phyloP scores from a whole-genome alignment of 2,329 filamentous ascomycete genomes.

The Cercospora brassicicola region DNA sequence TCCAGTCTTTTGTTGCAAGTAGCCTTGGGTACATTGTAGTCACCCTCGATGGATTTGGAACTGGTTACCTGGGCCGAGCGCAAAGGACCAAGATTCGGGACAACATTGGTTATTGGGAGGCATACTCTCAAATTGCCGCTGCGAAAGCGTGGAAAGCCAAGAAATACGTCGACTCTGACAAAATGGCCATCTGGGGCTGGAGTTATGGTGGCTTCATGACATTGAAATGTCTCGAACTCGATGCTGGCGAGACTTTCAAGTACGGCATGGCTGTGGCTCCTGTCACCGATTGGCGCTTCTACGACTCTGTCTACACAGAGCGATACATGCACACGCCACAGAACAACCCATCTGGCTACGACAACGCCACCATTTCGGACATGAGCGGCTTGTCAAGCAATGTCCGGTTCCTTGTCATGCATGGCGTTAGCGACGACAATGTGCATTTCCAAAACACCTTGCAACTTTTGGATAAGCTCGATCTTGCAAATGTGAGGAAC shows the following conservation, averaged over 20 bases:
- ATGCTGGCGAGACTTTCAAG: slow-evolving; percentile 84
- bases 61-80: slow-evolving; percentile 83
- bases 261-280: slow-evolving; percentile 98
- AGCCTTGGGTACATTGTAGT: slow-evolving; percentile 89
- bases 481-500: slow-evolving; percentile 79
- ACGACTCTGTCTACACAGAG: slow-evolving; percentile 90
- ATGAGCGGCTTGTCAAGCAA: slow-evolving; percentile 70
- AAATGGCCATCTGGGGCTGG: slow-evolving; percentile 97
- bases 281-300: slow-evolving; percentile 97
- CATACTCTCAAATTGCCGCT: slow-evolving; percentile 85
- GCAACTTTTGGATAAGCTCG: slow-evolving; percentile 79
- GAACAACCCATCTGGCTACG: slow-evolving; percentile 75
- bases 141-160: slow-evolving; percentile 81
- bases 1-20: slow-evolving; percentile 84
- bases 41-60: slow-evolving; percentile 90
- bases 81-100: slow-evolving; percentile 79
- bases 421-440: slow-evolving; percentile 95
- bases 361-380: slow-evolving; percentile 71
- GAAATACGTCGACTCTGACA: slow-evolving; percentile 75
- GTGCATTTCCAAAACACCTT: slow-evolving; percentile 96
- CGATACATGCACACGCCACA: slow-evolving; percentile 96
- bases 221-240: slow-evolving; percentile 88
- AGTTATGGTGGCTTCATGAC: slow-evolving; percentile 95
- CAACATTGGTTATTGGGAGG: slow-evolving; percentile 80
- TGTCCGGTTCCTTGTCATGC: slow-evolving; percentile 90